Evolutionary conservation across 768 basidiomycete genomes (phyloP), one percentile per base, ranked within the genome.

Genomic region (Daedalea quercina): DNA sequence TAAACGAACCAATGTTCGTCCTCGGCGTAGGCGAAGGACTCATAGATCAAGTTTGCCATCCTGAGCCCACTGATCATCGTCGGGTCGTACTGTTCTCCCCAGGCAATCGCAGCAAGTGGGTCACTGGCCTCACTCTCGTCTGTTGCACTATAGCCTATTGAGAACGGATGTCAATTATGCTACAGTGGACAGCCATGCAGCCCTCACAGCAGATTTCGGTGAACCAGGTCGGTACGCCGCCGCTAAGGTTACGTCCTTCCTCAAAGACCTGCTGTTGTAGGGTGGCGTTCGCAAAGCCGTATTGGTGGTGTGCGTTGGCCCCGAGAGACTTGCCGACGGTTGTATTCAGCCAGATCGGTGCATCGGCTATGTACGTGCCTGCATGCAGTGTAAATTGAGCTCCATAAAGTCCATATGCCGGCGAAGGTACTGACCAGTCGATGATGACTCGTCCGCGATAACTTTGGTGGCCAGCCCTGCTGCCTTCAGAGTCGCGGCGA

Each of bases 231-330:
- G 37, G 37, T 23, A 51, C 50, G 7, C 54, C 61, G 43, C 59
- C 57, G 47, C 58, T 61, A 13, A 59, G 45, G 50, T 55, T 54
- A 13, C 56, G 25, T 19, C 52, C 62, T 6, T 44, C 22, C 1
- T 47, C 15, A 37, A 55, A 58, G 44, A 61, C 40, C 43, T 54
- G 46, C 41, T 56, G 54, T 20, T 54, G 44, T 3, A 33, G 17
- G 2, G 65, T 53, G 51, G 74, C 74, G n/a, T 61, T 67, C 3
- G 73, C 70, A 59, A 76, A 76, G 47, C 73, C 72, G 55, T 76
- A 76, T 17, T 72, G 73, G 54, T 76, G 74, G 47, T 75, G 75
- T 9, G 68, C 69, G 24, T 76, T 56, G 12, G 69, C 72, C 9
- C 67, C 65, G 6, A 76, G 69, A 11, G 54, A 45, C 66, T 69